Evolutionary conservation across 2,329 filamentous ascomycete species (phyloP).

Genomic region (Pezicula rhizophila): DNA sequence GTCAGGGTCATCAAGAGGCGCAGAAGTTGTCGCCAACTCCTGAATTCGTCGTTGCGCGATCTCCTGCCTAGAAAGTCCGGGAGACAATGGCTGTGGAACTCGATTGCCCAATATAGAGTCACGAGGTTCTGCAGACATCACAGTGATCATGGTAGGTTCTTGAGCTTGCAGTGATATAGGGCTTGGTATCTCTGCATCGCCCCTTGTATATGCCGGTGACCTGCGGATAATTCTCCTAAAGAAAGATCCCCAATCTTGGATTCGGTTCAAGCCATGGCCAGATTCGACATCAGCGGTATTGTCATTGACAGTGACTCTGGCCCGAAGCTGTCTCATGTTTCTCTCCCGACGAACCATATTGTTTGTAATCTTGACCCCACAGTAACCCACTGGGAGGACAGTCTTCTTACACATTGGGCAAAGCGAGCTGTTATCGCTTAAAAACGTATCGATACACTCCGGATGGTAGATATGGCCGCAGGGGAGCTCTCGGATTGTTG

Average conservation of each 20-base stretch:
- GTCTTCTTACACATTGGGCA: constrained; percentile 88
- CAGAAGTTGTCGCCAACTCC: constrained; percentile 17
- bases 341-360: constrained; percentile 80
- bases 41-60: constrained; percentile 18
- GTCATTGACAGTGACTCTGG: constrained; percentile 15
- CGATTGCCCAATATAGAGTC: constrained; percentile 2
- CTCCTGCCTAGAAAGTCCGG: constrained; percentile 10
- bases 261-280: constrained; percentile 2
- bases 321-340: constrained; percentile 46
- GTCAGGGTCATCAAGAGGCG: constrained; percentile 20
- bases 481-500: constrained; percentile 75
- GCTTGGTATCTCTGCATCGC: not conserved
- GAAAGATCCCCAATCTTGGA: constrained; percentile 6
- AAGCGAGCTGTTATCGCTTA: constrained; percentile 71
- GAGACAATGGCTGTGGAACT: not conserved
- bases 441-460: constrained; percentile 82
- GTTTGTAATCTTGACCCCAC: constrained; percentile 67
- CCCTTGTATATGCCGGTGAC: not conserved
- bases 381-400: constrained; percentile 64
- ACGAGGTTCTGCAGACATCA: constrained; percentile 1
- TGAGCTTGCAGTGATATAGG: constrained; percentile 10
- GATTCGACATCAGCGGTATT: constrained; percentile 6
- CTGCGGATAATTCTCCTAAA: constrained; percentile 5
- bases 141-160: constrained; percentile 8
- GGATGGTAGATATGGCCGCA: constrained; percentile 93